phyloP scores from a whole-genome alignment of 352 stramenopile species.

The Phytophthora sansomeana region DNA sequence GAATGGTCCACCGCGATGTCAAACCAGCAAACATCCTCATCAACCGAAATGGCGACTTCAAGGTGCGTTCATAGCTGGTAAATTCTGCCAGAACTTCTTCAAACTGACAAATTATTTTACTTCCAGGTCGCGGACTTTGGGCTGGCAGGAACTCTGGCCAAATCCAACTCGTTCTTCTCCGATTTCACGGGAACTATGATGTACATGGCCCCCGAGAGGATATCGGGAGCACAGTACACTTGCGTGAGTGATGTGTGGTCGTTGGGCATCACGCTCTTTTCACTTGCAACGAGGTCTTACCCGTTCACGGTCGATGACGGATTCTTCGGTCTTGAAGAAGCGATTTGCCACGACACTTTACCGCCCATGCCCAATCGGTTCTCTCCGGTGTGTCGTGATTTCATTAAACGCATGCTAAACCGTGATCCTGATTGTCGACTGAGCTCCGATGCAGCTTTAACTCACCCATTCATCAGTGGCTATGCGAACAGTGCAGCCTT shows the following conservation, averaged over 20 bases:
- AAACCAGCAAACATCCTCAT: conserved; percentile 93
- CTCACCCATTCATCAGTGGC: conserved; percentile 88
- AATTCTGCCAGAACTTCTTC: not conserved
- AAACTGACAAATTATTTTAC: conserved; percentile 6
- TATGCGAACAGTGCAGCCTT: conserved; percentile 51
- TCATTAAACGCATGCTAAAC: conserved; percentile 93
- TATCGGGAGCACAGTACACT: conserved; percentile 88
- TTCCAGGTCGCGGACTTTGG: conserved; percentile 82
- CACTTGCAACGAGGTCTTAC: conserved; percentile 68
- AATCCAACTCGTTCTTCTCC: conserved; percentile 83
- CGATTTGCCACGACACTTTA: conserved; percentile 79
- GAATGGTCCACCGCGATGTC: conserved; percentile 80
- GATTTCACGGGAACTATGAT: conserved; percentile 93
- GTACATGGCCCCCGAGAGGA: conserved; percentile 96
- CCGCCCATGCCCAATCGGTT: conserved; percentile 84
- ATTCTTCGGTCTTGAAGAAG: conserved; percentile 87
- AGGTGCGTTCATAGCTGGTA: conserved; percentile 42
- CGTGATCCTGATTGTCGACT: conserved; percentile 86
- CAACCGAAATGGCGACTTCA: conserved; percentile 85
- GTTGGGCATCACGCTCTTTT: conserved; percentile 77
- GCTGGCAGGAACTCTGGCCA: conserved; percentile 74
- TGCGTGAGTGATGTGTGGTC: conserved; percentile 87
- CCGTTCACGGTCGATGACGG: conserved; percentile 79
- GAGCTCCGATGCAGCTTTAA: conserved; percentile 85
- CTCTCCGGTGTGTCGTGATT: conserved; percentile 90